These are phyloP conservation scores for Malus hybrid DNA, from an alignment of 331 rosid genomes.

Conservation along the genomic window DNA sequence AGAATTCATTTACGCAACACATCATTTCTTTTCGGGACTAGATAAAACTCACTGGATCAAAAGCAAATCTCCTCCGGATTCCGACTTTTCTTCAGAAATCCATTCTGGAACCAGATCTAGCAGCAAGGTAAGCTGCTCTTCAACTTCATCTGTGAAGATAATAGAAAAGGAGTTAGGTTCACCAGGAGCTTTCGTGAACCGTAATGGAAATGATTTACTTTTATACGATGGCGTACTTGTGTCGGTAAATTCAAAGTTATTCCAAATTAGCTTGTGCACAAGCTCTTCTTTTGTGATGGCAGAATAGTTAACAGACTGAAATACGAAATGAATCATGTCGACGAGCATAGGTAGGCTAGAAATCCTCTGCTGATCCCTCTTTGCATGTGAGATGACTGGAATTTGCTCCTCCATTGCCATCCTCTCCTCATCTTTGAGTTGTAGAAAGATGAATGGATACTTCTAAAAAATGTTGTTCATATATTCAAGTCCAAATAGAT, in stretches of 20 bases:
- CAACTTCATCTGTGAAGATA: conserved; percentile 52
- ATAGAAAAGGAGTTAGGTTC: conserved; percentile 7
- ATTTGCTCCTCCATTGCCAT: conserved; percentile 50
- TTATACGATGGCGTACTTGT: conserved; percentile 43
- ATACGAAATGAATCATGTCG: conserved; percentile 53
- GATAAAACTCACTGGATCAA: conserved; percentile 40
- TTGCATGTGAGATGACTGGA: conserved; percentile 67
- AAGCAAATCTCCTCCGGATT: conserved; percentile 48
- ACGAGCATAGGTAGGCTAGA: conserved; percentile 71
- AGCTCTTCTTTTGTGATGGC: conserved; percentile 68
- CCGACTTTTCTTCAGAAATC: conserved; percentile 55
- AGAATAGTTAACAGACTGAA: conserved; percentile 42
- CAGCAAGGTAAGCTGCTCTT: conserved; percentile 65
- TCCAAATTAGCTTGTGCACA: conserved; percentile 52
- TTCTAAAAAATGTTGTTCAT: neutral
- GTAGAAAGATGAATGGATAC: conserved; percentile 21
- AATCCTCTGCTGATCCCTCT: conserved; percentile 48
- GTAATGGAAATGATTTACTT: neutral
- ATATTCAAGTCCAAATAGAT: neutral
- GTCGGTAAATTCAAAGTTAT: conserved; percentile 41
- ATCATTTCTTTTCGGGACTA: neutral
- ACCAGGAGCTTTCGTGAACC: neutral
- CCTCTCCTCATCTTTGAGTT: conserved; percentile 68
- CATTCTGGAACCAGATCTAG: conserved; percentile 69
- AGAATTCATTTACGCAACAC: no score